A percentile compares a stretch with the other conserved stretches of the same genome.
Evolutionary conservation across 2,329 filamentous ascomycete genomes (phyloP).

Genomic region (Stagonosporopsis chrysanthemi): DNA sequence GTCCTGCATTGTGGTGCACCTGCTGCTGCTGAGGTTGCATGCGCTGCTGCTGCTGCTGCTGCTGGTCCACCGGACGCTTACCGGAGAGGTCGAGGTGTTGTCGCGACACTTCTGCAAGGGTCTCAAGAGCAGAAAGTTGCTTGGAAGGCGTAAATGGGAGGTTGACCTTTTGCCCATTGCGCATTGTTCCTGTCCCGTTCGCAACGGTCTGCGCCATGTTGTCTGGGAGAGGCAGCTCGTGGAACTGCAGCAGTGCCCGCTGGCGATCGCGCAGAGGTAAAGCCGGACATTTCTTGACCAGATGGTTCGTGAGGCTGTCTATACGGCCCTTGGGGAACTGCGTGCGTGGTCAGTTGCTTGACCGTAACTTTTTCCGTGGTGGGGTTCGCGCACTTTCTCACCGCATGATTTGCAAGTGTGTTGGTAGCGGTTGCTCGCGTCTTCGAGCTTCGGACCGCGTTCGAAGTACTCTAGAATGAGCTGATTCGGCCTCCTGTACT

Average conservation of each 20-base stretch:
- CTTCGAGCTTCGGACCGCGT: constrained; percentile 83
- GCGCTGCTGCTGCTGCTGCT: constrained; percentile 10
- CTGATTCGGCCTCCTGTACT: constrained; percentile 74
- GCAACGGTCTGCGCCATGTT: constrained; percentile 37
- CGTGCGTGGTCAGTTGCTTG: constrained; percentile 30
- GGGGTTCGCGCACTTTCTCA: constrained; percentile 63
- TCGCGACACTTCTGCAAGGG: constrained; percentile 85
- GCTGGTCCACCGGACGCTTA: constrained; percentile 50
- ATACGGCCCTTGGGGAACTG: constrained; percentile 86
- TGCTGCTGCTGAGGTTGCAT: constrained; percentile 12
- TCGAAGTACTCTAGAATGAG: constrained; percentile 89
- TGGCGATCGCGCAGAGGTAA: constrained; percentile 77
- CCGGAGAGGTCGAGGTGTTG: constrained; percentile 68
- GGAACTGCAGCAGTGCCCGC: constrained; percentile 74
- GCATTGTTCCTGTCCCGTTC: constrained; percentile 28
- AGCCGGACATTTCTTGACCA: constrained; percentile 86
- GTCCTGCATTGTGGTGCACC: constrained; percentile 26
- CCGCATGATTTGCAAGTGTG: constrained; percentile 90
- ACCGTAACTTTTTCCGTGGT: constrained; percentile 21
- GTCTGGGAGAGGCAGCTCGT: constrained; percentile 66
- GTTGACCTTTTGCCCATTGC: constrained; percentile 44
- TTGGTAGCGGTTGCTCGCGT: constrained; percentile 90
- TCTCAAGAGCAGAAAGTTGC: constrained; percentile 82
- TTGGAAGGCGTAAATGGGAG: constrained; percentile 56
- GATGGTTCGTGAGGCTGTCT: constrained; percentile 80